Evolutionary conservation across 352 stramenopile species (phyloP), one percentile per base, ranked within the genome.

Genomic region (Phytophthora hybrid): DNA sequence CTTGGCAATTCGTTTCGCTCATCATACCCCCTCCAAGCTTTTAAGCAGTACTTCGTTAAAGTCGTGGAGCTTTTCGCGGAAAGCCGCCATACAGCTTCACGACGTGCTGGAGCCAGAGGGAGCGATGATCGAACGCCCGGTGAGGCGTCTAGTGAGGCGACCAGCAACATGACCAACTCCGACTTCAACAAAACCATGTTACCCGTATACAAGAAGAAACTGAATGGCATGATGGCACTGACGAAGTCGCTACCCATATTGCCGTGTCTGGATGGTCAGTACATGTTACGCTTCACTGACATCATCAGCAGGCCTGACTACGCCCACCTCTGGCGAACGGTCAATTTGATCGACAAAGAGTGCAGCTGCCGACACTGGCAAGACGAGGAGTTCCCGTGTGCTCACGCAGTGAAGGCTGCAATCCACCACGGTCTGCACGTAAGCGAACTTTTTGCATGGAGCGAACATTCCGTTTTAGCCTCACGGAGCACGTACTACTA

Each of bases 361-460:
- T 70, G 63, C 29, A 70, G 41, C 2, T 70, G 52, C 18, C 4
- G 41, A 47, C 51, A n/a, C 6, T 63, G 63, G 63, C 31, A 70
- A n/a, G 63, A 70, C n/a, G 14, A 34, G 5, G 5, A 31, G 5
- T 70, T 70, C 10, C 63, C 39, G 8, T 63, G 53, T 31, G 41
- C 53, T 8, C 53, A 70, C 58, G 53, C 63, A 5, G 52, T 70
- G 2, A 70, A 63, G 19, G n/a, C 39, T 9, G 53, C 63, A 13
- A 37, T 70, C 14, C 63, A n/a, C 23, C 63, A 70, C n/a, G 63
- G 63, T 0, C 53, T 52, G n/a, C 63, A 70, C 21, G 34, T 63
- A 5, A 70, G 29, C 7, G 31, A 63, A 13, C 23, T 63, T n/a
- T 63, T 70, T 3, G 41, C 29, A 2, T 60, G 54, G 32, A 29